Percentiles rank a stretch among this genome's conserved stretches.
These are phyloP conservation scores for Beauveria asiatica DNA, from an alignment of 2,329 filamentous ascomycete species.

Conservation along the genomic window DNA sequence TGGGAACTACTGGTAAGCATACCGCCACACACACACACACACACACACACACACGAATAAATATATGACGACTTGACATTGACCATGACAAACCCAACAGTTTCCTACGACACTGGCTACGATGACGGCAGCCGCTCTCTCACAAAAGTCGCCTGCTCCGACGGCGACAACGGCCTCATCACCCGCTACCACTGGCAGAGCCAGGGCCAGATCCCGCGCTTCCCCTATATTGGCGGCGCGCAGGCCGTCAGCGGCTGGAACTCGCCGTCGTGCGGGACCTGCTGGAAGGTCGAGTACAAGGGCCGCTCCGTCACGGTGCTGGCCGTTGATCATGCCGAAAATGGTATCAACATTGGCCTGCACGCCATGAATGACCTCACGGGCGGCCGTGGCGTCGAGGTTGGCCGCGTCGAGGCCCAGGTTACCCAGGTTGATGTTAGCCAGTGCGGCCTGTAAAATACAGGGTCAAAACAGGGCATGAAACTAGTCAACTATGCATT, in stretches of 20 bases:
- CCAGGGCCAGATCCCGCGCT: conserved; percentile 41
- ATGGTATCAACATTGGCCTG: conserved; percentile 49
- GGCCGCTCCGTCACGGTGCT: conserved; percentile 44
- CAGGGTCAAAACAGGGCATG: too few relatives aligned
- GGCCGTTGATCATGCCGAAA: conserved; percentile 43
- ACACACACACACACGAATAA: too few relatives aligned
- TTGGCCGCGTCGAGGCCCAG: conserved; percentile 45
- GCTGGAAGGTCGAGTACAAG: conserved; percentile 47
- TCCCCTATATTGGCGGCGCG: conserved; percentile 48
- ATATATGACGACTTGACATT: neutral
- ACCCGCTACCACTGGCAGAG: conserved; percentile 51
- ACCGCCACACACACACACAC: neutral
- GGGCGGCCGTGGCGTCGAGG: conserved; percentile 35
- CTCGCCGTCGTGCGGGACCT: conserved; percentile 48
- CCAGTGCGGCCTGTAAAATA: conserved; percentile 34
- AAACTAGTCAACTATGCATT: neutral
- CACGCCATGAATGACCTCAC: conserved; percentile 48
- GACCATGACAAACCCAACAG: conserved; percentile 22
- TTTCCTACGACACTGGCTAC: conserved; percentile 67
- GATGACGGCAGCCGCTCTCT: conserved; percentile 51
- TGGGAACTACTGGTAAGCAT: neutral
- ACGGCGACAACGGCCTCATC: conserved; percentile 58
- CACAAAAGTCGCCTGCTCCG: conserved; percentile 53
- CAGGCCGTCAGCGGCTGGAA: conserved; percentile 47
- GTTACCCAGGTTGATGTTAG: conserved; percentile 34